Base-by-base conservation (phyloP, 306 rosid species). In the Quercus variabilis region DNA sequence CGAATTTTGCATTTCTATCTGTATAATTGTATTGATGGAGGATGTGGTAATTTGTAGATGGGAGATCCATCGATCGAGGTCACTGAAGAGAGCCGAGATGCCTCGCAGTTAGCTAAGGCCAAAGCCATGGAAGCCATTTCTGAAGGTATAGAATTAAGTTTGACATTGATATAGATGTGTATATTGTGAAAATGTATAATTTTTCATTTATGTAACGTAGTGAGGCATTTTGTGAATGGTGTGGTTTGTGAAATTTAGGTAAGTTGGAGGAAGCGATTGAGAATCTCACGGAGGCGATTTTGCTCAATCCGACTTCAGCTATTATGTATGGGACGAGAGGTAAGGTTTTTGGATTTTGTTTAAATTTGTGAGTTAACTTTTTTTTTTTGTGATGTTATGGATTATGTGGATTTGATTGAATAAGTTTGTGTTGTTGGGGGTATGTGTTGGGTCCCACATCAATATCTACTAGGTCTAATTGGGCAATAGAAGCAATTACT, bases 311-410 rank as follows among this genome's bases (percentile, higher is more conserved):
- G 15, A 86, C 89, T 19, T 93, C 98, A 6, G 97, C 98, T 19
- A 93, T 93, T 55, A 93, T 93, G 98, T 93, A 93, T 74, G 95
- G 77, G 12, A 90, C 93, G 30, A 90, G 98, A 91, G 98, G 98
- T 93, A 70, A 55, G 79, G 4, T 64, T 69, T 82, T 12, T 46
- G 17, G 54, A 15, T n/a, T 74, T 35, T 51, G 46, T 59, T 68
- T 55, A 52, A 43, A n/a, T 41, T 52, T 58, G 3, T 71, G 57
- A 33, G 55, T 2, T 46, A 10, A 17, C 71, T 21, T 21, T 21
- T 21, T 21, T 21, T 73, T 58, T 63, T 23, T 65, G 46, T 38
- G 46, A 38, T 38, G 46, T 38, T 38, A 10, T 38, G 46, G 71
- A 19, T 79, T 63, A 55, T 15, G 70, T 55, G 28, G 63, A 59